Base-by-base conservation (phyloP, 1,284 basidiomycete genomes). In the Vanrija sp. region DNA sequence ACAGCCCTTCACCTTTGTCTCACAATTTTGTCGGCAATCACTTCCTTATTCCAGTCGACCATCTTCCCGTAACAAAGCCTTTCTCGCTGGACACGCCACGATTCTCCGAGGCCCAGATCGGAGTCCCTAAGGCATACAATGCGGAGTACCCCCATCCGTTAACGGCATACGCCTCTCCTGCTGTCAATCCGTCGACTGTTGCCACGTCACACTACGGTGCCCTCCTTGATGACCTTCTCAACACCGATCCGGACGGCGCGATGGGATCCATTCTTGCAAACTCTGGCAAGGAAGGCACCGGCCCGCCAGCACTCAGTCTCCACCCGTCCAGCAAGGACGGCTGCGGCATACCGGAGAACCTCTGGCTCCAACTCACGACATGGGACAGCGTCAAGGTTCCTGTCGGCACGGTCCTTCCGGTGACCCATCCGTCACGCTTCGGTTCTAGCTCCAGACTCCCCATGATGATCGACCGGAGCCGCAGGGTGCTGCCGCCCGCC, bases 331-430 rank as follows among this genome's bases (percentile, higher is more conserved):
- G 51, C 49, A 63, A 57, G 15, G 67, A 71, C 16, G 73, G 73
- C 1, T 70, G 68, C 46, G 71, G 73, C n/a, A 73, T 75, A 25
- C 73, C 73, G 0, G 71, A 72, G 43, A 54, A 60, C 23, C 57
- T 65, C 39, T 71, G 70, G 64, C 6, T 59, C 0, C 46, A 43
- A 10, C 49, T 62, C 2, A 43, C 49, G 1, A 25, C 49, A 1
- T 59, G 57, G 52, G 54, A 52, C 6, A 52, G 46, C 15, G 60
- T 62, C 44, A 62, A 62, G 47, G 57, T 62, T 8, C 61, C 57
- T 5, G 45, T 59, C 8, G 61, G 61, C 3, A 44, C 57, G 0
- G 50, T 59, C 12, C 25, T 56, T 0, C 58, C 51, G 8, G 23
- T 34, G 14, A 34, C 34, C 14, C 34, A 34, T 14, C 34, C 34